Base-by-base conservation (phyloP, 495 filamentous ascomycete species). In the Daldinia decipiens region DNA sequence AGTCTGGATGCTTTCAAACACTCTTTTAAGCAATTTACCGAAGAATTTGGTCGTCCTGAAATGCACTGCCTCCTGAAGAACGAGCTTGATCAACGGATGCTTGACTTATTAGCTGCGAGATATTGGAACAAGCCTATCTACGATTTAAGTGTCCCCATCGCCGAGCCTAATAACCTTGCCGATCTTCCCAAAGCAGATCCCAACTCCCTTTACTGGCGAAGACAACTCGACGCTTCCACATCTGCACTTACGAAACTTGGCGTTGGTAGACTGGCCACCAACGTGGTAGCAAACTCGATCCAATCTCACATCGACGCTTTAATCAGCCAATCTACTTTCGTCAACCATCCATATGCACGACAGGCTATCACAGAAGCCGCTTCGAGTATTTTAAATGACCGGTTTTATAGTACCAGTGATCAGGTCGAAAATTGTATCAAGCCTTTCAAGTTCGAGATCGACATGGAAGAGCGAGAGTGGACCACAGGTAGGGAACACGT, bases 351-450 rank as follows among this genome's bases (percentile, higher is more conserved):
- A 0, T 96, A 93, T 58, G 96, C 95, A 13, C 89, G 92, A 53
- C 90, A 94, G 78, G 93, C 93, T 40, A 97, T 98, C 73, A 92
- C 87, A 29, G 93, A 97, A 70, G 95, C 95, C 3, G 92, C 92
- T 19, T 90, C 90, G 1, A 89, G 88, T 38, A 98, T 98, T 51
- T 80, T 99, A 15, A 95, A 94, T 67, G 95, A 99, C 65, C 89
- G 94, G 2, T 97, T 96, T 71, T 98, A 97, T 81, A 93, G 93
- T 76, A 98, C 96, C 2, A 93, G 91, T 70, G 95, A 99, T 76
- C 95, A 98, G 77, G 93, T 99, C n/a, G 95, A 99, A 79, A 98
- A 98, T 75, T 98, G 95, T 76, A 95, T 99, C 83, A 99, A 99
- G 77, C 95, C 95, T 2, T 99, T 94, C 83, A 99, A 98, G 76